Evolutionary conservation across 208 protist genomes (phyloP), one percentile per base, ranked within the genome.

Genomic region (Trypanosoma melophagium): DNA sequence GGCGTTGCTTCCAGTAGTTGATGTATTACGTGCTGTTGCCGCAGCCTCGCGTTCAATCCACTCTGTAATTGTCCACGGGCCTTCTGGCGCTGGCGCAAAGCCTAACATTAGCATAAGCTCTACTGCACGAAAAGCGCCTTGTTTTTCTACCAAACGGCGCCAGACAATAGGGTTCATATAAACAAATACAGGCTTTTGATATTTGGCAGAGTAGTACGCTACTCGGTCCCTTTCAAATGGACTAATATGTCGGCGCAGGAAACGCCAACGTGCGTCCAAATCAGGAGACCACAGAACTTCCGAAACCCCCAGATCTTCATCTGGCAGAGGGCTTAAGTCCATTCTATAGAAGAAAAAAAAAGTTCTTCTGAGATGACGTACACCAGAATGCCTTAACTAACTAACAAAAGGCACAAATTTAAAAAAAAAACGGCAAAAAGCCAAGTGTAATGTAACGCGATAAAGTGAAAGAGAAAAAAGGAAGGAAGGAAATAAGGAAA

Each of bases 21-120:
- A 38, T 35, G 58, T 35, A 21, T 40, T 25, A 5, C 25, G 22
- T 7, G 9, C 65, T 1, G 31, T 21, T 19, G 63, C 16, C 8
- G 51, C 16, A 47, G 60, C 41, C 19, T 67, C 68, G 8, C 53
- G 51, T 35, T 74, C 68, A 10, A 60, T 47, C 60, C 58, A 74
- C 25, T 65, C 60, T 5, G 24, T n/a, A 42, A 74, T 44, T 24
- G 22, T 67, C 13, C 25, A 13, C 2, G 28, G 38, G 3, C 38
- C 45, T 42, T 62, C 69, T 8, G 69, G 69, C 0, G 60, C 69
- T 12, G 56, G 69, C 21, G 60, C 69, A 58, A 74, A 74, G 24
- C 69, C 69, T 16, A 74, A 49, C 31, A 64, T 58, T 12, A 67
- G 55, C 69, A 74, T 74, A 5, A 74, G 56, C n/a, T 68, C 69